These are phyloP conservation scores for Areca catechu DNA, from an alignment of 176 grass and related monocot species.

Conservation along the genomic window DNA sequence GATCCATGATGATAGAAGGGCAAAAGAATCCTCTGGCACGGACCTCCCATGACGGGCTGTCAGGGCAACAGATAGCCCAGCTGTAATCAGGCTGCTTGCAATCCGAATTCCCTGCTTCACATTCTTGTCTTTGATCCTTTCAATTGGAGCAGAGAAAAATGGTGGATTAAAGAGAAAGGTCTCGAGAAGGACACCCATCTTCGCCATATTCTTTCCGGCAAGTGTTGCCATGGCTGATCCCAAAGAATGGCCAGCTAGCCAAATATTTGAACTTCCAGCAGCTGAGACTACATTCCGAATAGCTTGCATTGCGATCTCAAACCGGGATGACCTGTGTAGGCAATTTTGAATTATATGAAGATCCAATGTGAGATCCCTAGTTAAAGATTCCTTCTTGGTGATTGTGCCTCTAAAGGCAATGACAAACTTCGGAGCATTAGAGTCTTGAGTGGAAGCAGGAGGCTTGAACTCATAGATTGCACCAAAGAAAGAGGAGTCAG, in stretches of 20 bases:
- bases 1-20: slow-evolving; percentile 55
- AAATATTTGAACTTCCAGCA: slow-evolving; percentile 50
- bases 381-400: slow-evolving; percentile 65
- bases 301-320: slow-evolving; percentile 86
- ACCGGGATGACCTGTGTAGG: slow-evolving; percentile 72
- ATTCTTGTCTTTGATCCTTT: slow-evolving; percentile 68
- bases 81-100: slow-evolving; percentile 68
- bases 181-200: slow-evolving; percentile 49
- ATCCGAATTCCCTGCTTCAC: slow-evolving; percentile 85
- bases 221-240: slow-evolving; percentile 72
- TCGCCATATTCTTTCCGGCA: slow-evolving; percentile 89
- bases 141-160: slow-evolving; percentile 69
- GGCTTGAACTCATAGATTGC: slow-evolving; percentile 82
- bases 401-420: slow-evolving; percentile 92
- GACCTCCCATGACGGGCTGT: slow-evolving; percentile 37
- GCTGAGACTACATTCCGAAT: slow-evolving; percentile 53
- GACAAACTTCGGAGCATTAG: slow-evolving; percentile 65
- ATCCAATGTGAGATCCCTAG: slow-evolving; percentile 64
- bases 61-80: slow-evolving; percentile 65
- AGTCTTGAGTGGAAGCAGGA: slow-evolving; percentile 27
- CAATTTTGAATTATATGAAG: slow-evolving; percentile 65
- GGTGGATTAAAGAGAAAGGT: slow-evolving; percentile 93
- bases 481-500: slow-evolving; percentile 71
- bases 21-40: slow-evolving; percentile 57
- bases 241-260: slow-evolving; percentile 73